Percentiles rank a stretch among this genome's conserved stretches.
phyloP scores from a whole-genome alignment of 2,329 filamentous ascomycete species.

The Hypomyces perniciosus region DNA sequence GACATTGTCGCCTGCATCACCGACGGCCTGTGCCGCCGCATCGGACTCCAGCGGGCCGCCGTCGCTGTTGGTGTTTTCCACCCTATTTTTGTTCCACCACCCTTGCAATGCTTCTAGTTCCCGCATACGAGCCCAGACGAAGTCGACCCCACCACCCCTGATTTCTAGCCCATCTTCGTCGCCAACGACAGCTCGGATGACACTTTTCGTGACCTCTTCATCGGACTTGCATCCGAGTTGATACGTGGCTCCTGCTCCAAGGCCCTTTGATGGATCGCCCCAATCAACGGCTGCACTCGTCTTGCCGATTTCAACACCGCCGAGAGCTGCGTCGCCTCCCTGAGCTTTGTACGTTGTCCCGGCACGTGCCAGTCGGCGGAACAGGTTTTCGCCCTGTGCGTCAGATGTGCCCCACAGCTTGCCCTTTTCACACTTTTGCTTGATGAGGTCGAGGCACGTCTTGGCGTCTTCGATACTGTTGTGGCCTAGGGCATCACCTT shows the following conservation, averaged over 20 bases:
- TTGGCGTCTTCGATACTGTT: slow-evolving; percentile 89
- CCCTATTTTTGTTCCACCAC: slow-evolving; percentile 59
- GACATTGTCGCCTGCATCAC: slow-evolving; percentile 15
- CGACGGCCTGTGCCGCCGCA: slow-evolving; percentile 10
- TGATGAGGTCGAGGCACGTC: slow-evolving; percentile 86
- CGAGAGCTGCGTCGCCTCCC: slow-evolving; percentile 50
- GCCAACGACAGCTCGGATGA: slow-evolving; percentile 54
- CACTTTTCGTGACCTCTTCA: slow-evolving; percentile 48
- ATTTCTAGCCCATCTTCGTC: slow-evolving; percentile 53
- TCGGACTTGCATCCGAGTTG: slow-evolving; percentile 53
- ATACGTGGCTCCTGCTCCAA: slow-evolving; percentile 50
- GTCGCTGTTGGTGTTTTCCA: slow-evolving; percentile 29
- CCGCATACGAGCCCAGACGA: slow-evolving; percentile 60
- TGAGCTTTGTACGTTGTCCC: slow-evolving; percentile 58
- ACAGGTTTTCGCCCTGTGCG: slow-evolving; percentile 77
- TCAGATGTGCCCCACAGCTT: slow-evolving; percentile 79
- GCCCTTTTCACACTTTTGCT: slow-evolving; percentile 92
- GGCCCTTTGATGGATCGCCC: slow-evolving; percentile 65
- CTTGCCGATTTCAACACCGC: slow-evolving; percentile 51
- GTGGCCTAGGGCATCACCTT: slow-evolving; percentile 67
- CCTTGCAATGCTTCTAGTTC: slow-evolving; percentile 60
- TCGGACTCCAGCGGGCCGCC: slow-evolving; percentile 27
- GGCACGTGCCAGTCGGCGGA: slow-evolving; percentile 67
- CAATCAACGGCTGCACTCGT: slow-evolving; percentile 79
- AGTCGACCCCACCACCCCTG: slow-evolving; percentile 56